Evolutionary conservation across 257 asterid genomes (phyloP), one percentile per base, ranked within the genome.

Genomic region (Prunella vulgaris): DNA sequence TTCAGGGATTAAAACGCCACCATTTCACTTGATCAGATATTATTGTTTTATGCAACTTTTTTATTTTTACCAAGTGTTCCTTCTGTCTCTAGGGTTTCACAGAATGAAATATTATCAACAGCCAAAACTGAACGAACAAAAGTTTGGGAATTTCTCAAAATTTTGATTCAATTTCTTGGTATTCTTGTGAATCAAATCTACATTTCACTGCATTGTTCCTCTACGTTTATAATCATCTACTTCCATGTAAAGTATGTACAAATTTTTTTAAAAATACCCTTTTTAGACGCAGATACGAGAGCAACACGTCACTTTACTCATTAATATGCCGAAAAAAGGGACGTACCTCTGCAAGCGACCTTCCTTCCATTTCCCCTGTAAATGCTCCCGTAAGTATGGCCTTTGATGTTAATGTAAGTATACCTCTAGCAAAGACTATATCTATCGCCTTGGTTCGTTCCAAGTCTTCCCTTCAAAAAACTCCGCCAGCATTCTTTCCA

Each of bases 401-500:
- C 20, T 2, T 44, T 51, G 57, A 27, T 51, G 27, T 51, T 28
- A 8, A 51, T 51, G 27, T 51, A 51, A 2, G 5, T 18, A 51
- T 48, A 48, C 17, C 10, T 15, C 4, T 48, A 48, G 21, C 56
- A n/a, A 48, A 4, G 9, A 32, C 9, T 32, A 44, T 18, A 46
- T 60, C 80, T 84, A 85, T 66, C 91, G 84, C 77, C 80, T 88
- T 20, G 81, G 78, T 58, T 92, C 97, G 25, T 80, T 88, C 89
- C 90, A 88, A 5, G 87, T 87, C 81, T 93, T 93, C 38, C 99
- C 97, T 82, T 93, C 99, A 33, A 93, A 93, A 57, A 93, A 88
- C 83, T 93, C 99, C 0, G 99, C 94, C 68, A 93, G 84, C 99
- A 93, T 90, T 54, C 96, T 82, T 60, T 93, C 99, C 33, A 93